phyloP scores from a whole-genome alignment of 495 filamentous ascomycete species.

The Tuber microsphaerosporum region DNA sequence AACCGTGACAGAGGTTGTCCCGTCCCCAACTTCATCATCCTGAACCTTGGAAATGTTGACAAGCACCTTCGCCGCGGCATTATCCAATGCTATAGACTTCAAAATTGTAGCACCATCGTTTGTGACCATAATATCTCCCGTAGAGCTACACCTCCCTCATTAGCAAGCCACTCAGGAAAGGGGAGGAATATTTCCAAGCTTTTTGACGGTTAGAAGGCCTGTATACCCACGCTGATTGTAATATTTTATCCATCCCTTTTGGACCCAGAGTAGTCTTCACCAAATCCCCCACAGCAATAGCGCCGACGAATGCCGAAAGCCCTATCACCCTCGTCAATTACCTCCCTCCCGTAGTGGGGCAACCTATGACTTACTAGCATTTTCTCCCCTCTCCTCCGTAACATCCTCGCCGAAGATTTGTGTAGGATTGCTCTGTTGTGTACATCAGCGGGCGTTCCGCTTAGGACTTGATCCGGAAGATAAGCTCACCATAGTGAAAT shows the following conservation, averaged over 20 bases:
- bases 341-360: slow-evolving; percentile 10
- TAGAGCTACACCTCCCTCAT: slow-evolving; percentile 57
- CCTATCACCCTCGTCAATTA: slow-evolving; percentile 28
- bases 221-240: slow-evolving; percentile 80
- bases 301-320: slow-evolving; percentile 89
- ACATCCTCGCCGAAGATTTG: slow-evolving; percentile 98
- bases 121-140: slow-evolving; percentile 92
- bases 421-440: slow-evolving; percentile 60
- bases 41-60: slow-evolving; percentile 99
- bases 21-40: slow-evolving; percentile 96
- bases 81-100: slow-evolving; percentile 97
- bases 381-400: slow-evolving; percentile 96
- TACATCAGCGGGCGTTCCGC: background rate
- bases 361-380: slow-evolving; percentile 63
- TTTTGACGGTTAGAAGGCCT: slow-evolving; percentile 7
- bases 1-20: slow-evolving; percentile 86
- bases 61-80: slow-evolving; percentile 91
- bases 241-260: slow-evolving; percentile 99
- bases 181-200: background rate
- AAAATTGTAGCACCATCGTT: slow-evolving; percentile 98
- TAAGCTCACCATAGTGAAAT: slow-evolving; percentile 4
- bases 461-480: slow-evolving; percentile 10
- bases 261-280: slow-evolving; percentile 96
- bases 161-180: slow-evolving; percentile 4
- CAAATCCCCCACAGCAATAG: slow-evolving; percentile 92